phyloP scores from a whole-genome alignment of 2,329 filamentous ascomycete species.

The Alternaria conjuncta region DNA sequence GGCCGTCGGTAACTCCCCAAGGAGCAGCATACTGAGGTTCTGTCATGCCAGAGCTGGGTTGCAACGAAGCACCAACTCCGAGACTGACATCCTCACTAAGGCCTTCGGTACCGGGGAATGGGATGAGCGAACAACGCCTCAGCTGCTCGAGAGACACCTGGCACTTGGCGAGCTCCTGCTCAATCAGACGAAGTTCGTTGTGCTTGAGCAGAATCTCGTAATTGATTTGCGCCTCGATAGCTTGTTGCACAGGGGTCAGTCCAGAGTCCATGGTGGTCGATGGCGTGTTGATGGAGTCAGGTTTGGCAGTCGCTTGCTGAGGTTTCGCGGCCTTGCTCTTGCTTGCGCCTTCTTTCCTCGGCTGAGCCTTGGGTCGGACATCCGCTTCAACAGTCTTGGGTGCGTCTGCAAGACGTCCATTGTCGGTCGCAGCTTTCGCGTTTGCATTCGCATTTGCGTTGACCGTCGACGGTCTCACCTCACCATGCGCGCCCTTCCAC shows the following conservation, averaged over 20 bases:
- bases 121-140: conserved; percentile 88
- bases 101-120: conserved; percentile 76
- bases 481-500: conserved; percentile 46
- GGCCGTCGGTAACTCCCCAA: conserved; percentile 89
- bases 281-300: conserved; percentile 29
- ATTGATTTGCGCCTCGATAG: conserved; percentile 85
- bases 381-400: conserved; percentile 30
- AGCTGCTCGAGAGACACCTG: conserved; percentile 93
- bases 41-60: conserved; percentile 65
- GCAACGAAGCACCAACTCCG: conserved; percentile 75
- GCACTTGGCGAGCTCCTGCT: conserved; percentile 95
- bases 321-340: conserved; percentile 37
- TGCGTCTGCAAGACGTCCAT: conserved; percentile 20
- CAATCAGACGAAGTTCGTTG: conserved; percentile 89
- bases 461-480: conserved; percentile 33
- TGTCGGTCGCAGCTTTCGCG: conserved; percentile 22
- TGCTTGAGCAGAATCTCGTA: conserved; percentile 94
- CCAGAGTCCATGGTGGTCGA: conserved; percentile 35
- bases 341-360: conserved; percentile 38
- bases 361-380: conserved; percentile 36
- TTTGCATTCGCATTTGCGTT: conserved; percentile 15
- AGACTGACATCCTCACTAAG: conserved; percentile 72
- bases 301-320: conserved; percentile 30
- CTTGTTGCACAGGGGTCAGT: conserved; percentile 66
- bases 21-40: conserved; percentile 81